Conservation (phyloP, 23 red algal genomes). For the Agarophyton chilense region DNA sequence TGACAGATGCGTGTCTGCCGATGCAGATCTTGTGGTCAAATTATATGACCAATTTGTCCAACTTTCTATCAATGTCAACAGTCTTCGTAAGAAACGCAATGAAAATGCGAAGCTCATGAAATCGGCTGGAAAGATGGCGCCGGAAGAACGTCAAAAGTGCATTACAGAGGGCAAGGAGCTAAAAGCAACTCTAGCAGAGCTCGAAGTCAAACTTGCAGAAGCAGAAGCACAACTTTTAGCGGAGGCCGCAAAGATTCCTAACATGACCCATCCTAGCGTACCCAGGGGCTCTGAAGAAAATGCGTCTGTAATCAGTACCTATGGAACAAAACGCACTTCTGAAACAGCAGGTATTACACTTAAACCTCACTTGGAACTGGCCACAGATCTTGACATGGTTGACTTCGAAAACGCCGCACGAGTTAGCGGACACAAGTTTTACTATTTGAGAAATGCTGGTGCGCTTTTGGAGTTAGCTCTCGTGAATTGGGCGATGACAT, state of each 20-base stretch:
- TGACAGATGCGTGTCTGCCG: conserved; percentile 66
- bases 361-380: conserved; percentile 74
- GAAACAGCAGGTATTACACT: conserved; percentile 52
- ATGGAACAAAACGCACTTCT: conserved; percentile 61
- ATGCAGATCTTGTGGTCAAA: conserved; percentile 67
- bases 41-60: conserved; percentile 80
- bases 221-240: conserved; percentile 60
- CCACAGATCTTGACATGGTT: conserved; percentile 62
- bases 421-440: conserved; percentile 93
- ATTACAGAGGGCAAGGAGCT: conserved; percentile 87
- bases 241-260: conserved; percentile 81
- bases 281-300: conserved; percentile 82
- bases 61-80: conserved; percentile 36
- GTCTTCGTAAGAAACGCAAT: conserved; percentile 75
- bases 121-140: conserved; percentile 45
- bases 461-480: conserved; percentile 97
- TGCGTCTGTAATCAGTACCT: conserved; percentile 51
- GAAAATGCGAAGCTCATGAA: conserved; percentile 89
- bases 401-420: conserved; percentile 96
- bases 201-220: conserved; percentile 65
- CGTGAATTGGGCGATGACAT: conserved; percentile 91
- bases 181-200: conserved; percentile 52
- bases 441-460: conserved; percentile 92
- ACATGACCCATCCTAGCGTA: conserved; percentile 90
- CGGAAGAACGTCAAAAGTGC: conserved; percentile 64